Evolutionary conservation across 1,139 yeast genomes (phyloP).

Genomic region (Candida tetrigidarum): DNA sequence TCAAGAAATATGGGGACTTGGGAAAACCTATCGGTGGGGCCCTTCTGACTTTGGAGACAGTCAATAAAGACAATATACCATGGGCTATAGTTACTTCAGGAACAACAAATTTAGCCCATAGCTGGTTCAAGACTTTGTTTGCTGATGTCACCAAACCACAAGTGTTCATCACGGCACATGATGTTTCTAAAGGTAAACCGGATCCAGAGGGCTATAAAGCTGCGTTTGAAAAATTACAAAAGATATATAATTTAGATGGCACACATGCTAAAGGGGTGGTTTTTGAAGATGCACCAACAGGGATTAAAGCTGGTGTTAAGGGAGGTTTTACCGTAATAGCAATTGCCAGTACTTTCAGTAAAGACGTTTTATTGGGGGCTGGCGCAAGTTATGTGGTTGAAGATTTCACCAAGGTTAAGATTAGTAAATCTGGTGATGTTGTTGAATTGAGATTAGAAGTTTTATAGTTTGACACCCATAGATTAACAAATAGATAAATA

Average conservation of each 20-base stretch:
- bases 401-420: slow-evolving; percentile 21
- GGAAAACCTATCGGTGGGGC: slow-evolving; percentile 22
- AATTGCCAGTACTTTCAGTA: slow-evolving; percentile 23
- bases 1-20: slow-evolving; percentile 22
- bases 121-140: slow-evolving; percentile 23
- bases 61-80: slow-evolving; percentile 14
- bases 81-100: slow-evolving; percentile 30
- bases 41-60: slow-evolving; percentile 14
- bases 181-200: slow-evolving; percentile 19
- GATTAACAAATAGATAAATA: neutral
- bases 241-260: slow-evolving; percentile 4
- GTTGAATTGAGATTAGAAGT: slow-evolving; percentile 6
- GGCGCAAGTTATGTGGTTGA: slow-evolving; percentile 25
- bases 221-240: slow-evolving; percentile 18
- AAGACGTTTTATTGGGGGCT: slow-evolving; percentile 21
- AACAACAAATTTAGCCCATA: slow-evolving; percentile 22
- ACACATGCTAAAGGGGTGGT: slow-evolving; percentile 18
- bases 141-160: slow-evolving; percentile 16
- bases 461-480: too few species aligned
- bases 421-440: slow-evolving; percentile 6
- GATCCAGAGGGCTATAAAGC: slow-evolving; percentile 25
- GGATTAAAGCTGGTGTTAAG: slow-evolving; percentile 23
- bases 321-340: slow-evolving; percentile 26
- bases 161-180: slow-evolving; percentile 27
- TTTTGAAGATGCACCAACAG: slow-evolving; percentile 28